These are phyloP conservation scores for Scheffersomyces lignosus DNA, from an alignment of 805 yeast genomes.

Conservation along the genomic window DNA sequence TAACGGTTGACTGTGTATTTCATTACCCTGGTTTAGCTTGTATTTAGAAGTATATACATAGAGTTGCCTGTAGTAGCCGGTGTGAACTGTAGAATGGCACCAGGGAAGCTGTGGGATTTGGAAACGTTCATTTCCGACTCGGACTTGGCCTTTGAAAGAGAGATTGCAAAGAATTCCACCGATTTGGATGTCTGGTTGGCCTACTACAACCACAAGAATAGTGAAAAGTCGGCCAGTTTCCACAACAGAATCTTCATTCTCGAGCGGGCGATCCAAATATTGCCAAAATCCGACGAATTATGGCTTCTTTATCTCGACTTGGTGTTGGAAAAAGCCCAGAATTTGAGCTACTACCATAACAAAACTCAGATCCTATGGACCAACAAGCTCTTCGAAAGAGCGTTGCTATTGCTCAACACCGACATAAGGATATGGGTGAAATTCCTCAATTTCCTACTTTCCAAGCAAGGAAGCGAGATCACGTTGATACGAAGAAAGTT, in stretches of 20 bases:
- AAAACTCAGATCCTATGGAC: constrained; percentile 32
- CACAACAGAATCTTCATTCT: constrained; percentile 46
- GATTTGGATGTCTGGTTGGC: constrained; percentile 45
- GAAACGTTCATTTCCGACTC: neutral
- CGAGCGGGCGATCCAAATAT: constrained; percentile 48
- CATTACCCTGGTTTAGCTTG: too few species aligned
- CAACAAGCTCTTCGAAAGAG: constrained; percentile 46
- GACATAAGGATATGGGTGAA: constrained; percentile 54
- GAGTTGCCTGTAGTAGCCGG: too few species aligned
- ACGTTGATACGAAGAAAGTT: constrained; percentile 44
- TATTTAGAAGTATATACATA: too few species aligned
- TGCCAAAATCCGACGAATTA: constrained; percentile 49
- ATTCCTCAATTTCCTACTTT: constrained; percentile 45
- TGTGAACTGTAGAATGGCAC: too few species aligned
- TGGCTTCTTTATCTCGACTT: constrained; percentile 54
- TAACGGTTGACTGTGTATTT: too few species aligned
- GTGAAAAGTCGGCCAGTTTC: constrained; percentile 14
- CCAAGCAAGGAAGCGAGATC: constrained; percentile 28
- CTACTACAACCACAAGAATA: constrained; percentile 28
- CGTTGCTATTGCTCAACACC: constrained; percentile 43
- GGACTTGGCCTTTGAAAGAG: constrained; percentile 38
- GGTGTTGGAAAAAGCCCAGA: constrained; percentile 29
- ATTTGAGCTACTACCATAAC: constrained; percentile 26
- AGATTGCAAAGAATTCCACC: constrained; percentile 31
- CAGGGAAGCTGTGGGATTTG: neutral